Conservation (phyloP, 176 grass and related monocot species). For the Musa acuminata region DNA sequence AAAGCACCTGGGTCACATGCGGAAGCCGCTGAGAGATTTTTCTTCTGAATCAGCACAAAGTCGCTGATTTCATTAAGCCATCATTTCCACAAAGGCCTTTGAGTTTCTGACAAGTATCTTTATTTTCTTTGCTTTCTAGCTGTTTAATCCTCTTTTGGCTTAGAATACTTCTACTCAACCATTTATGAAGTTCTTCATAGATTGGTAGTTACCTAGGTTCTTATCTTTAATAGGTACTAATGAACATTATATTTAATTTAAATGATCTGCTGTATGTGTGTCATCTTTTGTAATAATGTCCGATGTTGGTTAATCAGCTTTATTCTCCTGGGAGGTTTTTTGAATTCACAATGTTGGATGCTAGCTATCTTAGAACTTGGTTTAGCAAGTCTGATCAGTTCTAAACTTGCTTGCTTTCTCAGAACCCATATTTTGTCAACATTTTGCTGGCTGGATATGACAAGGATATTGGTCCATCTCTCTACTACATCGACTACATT, state of each 20-base stretch:
- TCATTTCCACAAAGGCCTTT: neutral
- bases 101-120: neutral
- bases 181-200: no score
- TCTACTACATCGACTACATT: conserved; percentile 96
- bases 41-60: neutral
- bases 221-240: neutral
- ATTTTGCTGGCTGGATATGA: conserved; percentile 75
- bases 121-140: neutral
- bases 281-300: neutral
- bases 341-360: neutral
- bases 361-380: no score
- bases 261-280: neutral
- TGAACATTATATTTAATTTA: neutral
- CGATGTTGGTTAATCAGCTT: neutral
- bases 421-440: conserved; percentile 87
- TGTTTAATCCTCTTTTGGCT: no score
- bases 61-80: neutral
- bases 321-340: conserved; percentile 1
- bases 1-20: neutral
- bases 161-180: no score
- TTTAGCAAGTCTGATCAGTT: no score
- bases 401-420: neutral
- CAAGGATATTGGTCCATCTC: conserved; percentile 51
- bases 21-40: neutral
- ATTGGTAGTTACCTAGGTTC: no score